These are phyloP conservation scores for Yarrowia bubula DNA, from an alignment of 805 yeast genomes.

Conservation along the genomic window DNA sequence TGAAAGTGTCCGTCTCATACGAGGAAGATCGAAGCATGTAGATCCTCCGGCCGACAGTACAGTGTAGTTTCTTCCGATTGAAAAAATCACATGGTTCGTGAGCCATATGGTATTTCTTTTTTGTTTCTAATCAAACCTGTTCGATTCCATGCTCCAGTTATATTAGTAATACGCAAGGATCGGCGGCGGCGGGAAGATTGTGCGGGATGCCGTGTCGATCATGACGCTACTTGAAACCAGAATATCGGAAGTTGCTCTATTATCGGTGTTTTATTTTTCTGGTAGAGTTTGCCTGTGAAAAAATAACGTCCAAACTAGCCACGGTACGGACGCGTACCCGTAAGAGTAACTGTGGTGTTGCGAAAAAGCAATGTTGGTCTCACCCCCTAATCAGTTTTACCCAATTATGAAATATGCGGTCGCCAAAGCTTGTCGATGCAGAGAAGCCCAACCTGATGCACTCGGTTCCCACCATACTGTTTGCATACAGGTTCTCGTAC, in stretches of 20 bases:
- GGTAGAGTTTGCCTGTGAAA: not conserved
- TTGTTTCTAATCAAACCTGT: not conserved
- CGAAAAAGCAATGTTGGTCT: not conserved
- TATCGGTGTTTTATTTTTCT: not conserved
- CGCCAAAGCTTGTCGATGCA: not conserved
- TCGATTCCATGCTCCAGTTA: not conserved
- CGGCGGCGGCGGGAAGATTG: constrained; percentile 6
- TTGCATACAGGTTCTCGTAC: too few relatives aligned
- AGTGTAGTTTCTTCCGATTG: not conserved
- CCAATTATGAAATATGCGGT: not conserved
- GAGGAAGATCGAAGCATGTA: not conserved
- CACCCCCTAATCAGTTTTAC: not conserved
- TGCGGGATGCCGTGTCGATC: not conserved
- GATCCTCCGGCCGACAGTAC: not conserved
- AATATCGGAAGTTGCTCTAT: not conserved
- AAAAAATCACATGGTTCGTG: not conserved
- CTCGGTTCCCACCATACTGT: too few relatives aligned
- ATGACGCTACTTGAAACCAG: not conserved
- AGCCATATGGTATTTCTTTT: not conserved
- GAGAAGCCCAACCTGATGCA: not conserved
- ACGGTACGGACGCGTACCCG: not conserved
- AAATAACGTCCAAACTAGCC: not conserved
- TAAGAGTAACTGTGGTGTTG: not conserved
- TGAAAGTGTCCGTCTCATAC: not conserved
- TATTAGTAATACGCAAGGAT: not conserved